Conservation (phyloP, 208 protist genomes). For the Wallacemonas sp. region DNA sequence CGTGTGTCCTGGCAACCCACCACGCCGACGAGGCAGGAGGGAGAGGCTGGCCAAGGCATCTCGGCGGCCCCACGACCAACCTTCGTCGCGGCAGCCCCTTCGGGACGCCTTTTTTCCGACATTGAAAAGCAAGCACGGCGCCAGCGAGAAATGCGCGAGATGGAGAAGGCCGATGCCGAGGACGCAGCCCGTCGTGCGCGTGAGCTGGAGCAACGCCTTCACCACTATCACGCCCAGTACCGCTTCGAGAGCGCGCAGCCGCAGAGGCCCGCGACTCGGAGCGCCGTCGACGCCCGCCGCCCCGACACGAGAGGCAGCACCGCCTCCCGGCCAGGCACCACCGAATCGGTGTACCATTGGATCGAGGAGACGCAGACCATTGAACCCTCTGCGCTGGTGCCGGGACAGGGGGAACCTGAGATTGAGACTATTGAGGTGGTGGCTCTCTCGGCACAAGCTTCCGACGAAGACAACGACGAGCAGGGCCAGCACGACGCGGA, state of each 20-base stretch:
- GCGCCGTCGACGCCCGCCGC: not conserved
- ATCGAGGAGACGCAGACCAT: constrained; percentile 3
- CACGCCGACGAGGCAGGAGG: not conserved
- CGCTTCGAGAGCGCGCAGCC: constrained; percentile 1
- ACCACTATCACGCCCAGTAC: constrained; percentile 19
- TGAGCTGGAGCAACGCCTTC: constrained; percentile 7
- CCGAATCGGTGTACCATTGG: constrained; percentile 8
- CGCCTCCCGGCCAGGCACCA: constrained; percentile 1
- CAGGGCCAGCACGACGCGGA: not conserved
- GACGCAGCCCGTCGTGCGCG: constrained; percentile 3
- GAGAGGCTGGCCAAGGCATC: not conserved
- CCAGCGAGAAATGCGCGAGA: constrained; percentile 14
- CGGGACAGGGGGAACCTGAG: constrained; percentile 28
- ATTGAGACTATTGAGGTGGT: constrained; percentile 58
- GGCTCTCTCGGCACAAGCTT: not conserved
- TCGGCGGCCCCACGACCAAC: constrained; percentile 27
- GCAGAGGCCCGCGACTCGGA: not conserved
- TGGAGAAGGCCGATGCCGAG: constrained; percentile 11
- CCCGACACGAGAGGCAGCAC: not conserved
- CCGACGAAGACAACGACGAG: not conserved
- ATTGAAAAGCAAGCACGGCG: constrained; percentile 63
- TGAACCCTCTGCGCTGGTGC: not conserved
- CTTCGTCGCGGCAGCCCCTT: constrained; percentile 62
- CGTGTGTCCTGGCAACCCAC: constrained; percentile 21
- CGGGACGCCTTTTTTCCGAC: constrained; percentile 74